Base-by-base conservation (phyloP, 805 yeast genomes). In the Candida quercuum region DNA sequence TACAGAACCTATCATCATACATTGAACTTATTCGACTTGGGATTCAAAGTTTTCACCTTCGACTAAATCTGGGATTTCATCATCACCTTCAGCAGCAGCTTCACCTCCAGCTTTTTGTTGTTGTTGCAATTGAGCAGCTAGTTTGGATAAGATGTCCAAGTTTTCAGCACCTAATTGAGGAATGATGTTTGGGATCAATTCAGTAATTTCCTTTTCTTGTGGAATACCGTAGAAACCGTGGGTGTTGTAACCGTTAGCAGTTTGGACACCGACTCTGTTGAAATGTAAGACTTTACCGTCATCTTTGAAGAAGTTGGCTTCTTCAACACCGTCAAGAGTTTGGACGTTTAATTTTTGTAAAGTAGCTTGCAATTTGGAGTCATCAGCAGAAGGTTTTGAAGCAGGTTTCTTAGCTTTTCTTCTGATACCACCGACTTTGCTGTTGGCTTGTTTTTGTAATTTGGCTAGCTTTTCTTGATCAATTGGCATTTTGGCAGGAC, bases 141-240 rank as follows among this genome's bases (percentile, higher is more conserved):
- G 74, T 70, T 82, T 76, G 64, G 86, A 81, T 67, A 91, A 76
- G 67, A 86, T 81, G 63, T 82, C 85, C 64, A 87, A 79, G 70
- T 93, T 86, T 69, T 91, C 98, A 53, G 95, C 86, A 60, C 97
- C 96, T 70, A 91, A 77, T 75, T 89, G 96, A 56, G 95, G 89
- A 63, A 91, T 78, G 68, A 91, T 87, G 67, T 79, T 83, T 59
- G 98, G 98, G 55, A 91, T 77, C 71, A 93, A 78, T 59, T 89
- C 96, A 52, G 93, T 81, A 60, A 91, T 78, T 52, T 79, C 76
- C 81, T 87, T 89, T 71, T 87, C 93, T 69, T 86, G 93, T 49
- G 95, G 86, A 67, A 81, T 79, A 66, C 99, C 99, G 66, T 87
- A 84, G 76, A 93, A 82, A 55, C 94, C 94, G 65, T 82, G 86